Evolutionary conservation across 805 yeast genomes (phyloP).

Genomic region (Yarrowia deformans): DNA sequence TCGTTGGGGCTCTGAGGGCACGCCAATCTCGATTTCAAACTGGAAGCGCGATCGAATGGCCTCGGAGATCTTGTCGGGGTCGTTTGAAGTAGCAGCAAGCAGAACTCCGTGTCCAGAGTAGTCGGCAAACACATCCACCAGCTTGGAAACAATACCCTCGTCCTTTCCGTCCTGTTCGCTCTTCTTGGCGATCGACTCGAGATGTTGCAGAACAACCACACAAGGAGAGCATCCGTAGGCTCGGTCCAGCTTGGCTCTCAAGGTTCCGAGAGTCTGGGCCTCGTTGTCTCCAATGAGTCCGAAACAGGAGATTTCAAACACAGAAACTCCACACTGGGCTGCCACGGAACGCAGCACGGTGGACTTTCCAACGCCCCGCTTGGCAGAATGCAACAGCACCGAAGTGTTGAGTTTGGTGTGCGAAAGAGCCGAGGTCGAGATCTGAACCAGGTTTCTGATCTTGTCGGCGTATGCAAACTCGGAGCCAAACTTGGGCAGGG

Average conservation of each 20-base stretch:
- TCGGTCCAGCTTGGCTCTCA: constrained; percentile 78
- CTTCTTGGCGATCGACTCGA: constrained; percentile 76
- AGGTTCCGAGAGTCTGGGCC: constrained; percentile 75
- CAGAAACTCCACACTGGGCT: constrained; percentile 66
- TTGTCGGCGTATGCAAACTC: constrained; percentile 59
- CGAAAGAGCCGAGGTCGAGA: constrained; percentile 52
- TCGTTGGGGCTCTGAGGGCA: constrained; percentile 83
- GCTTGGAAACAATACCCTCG: constrained; percentile 54
- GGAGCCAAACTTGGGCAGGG: constrained; percentile 53
- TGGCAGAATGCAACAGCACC: constrained; percentile 69
- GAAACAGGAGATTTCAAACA: constrained; percentile 72
- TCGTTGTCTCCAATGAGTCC: constrained; percentile 75
- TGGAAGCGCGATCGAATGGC: constrained; percentile 70
- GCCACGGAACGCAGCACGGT: constrained; percentile 65
- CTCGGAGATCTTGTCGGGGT: constrained; percentile 72
- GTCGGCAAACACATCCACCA: constrained; percentile 65
- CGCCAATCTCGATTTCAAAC: constrained; percentile 77
- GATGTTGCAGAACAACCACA: constrained; percentile 68
- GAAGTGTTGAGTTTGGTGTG: constrained; percentile 61
- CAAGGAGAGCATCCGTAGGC: constrained; percentile 57
- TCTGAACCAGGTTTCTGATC: constrained; percentile 61
- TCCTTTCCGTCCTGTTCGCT: constrained; percentile 64
- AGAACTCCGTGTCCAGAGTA: constrained; percentile 57
- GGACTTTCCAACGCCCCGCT: constrained; percentile 81
- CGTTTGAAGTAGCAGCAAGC: constrained; percentile 71